These are phyloP conservation scores for Pythium periplocum DNA, from an alignment of 352 stramenopile genomes.

Conservation along the genomic window DNA sequence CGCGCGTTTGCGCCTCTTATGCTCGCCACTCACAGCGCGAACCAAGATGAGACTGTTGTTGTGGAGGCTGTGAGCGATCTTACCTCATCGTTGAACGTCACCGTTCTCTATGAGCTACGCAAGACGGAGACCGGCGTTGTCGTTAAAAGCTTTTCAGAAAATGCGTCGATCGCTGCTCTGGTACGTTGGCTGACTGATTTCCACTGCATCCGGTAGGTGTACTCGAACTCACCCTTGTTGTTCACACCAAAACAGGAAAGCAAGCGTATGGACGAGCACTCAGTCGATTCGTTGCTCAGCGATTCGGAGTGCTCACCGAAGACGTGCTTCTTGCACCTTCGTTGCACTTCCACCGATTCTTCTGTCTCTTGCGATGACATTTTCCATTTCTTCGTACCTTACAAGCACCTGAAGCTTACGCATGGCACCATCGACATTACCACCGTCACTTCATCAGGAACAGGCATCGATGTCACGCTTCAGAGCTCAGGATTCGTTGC, in stretches of 20 bases:
- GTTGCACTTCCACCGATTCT: conserved; percentile 8
- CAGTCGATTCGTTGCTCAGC: too few relatives aligned
- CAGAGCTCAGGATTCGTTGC: conserved; percentile 44
- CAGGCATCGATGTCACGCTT: conserved; percentile 40
- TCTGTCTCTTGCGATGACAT: conserved; percentile 31
- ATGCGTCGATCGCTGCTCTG: conserved; percentile 23
- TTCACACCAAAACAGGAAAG: too few relatives aligned
- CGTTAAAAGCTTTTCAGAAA: conserved; percentile 32
- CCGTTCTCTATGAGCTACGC: conserved; percentile 41
- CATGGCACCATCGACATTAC: conserved; percentile 25
- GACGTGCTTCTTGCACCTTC: conserved; percentile 56
- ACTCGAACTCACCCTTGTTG: not conserved
- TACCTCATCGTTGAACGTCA: conserved; percentile 23
- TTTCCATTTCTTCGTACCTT: conserved; percentile 63
- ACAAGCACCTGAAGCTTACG: conserved; percentile 50
- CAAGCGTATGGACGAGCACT: too few relatives aligned
- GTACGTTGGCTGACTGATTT: conserved; percentile 16
- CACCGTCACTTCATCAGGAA: conserved; percentile 5
- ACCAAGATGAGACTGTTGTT: conserved; percentile 19
- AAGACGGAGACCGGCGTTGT: conserved; percentile 30
- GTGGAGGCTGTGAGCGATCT: conserved; percentile 48
- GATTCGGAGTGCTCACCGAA: conserved; percentile 21
- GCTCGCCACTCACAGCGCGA: conserved; percentile 31
- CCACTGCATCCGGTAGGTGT: conserved; percentile 1
- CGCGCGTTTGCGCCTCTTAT: conserved; percentile 67